Base-by-base conservation (phyloP, 768 basidiomycete genomes). In the Naganishia kalamii region DNA sequence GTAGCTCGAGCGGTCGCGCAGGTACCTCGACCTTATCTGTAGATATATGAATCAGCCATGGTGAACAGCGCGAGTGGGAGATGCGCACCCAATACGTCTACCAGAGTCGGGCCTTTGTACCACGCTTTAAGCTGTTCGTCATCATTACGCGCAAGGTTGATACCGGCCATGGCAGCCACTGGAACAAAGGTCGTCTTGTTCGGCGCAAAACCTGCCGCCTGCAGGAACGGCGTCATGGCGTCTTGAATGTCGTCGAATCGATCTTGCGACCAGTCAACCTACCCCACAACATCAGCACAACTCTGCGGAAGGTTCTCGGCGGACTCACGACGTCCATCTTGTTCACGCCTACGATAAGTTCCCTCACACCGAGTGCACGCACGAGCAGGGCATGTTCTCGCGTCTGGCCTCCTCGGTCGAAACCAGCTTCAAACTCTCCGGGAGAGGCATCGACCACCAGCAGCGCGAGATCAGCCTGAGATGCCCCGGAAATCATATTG, bases 401-500 rank as follows among this genome's bases (percentile, higher is more conserved):
- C 33, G 92, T 99, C 80, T 99, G 94, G 1, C 94, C 94, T 46
- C 92, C 92, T 19, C 88, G 83, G 37, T 90, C 88, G 72, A 98
- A 99, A 2, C 94, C 94, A 25, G 90, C 87, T 78, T 99, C 96
- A 70, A 99, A 99, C 74, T 93, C 92, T 21, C 94, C 94, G 0
- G 82, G 85, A 5, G 87, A 82, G 1, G 92, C 87, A 75, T 96
- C 96, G 29, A 99, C 86, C 3, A 98, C 93, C 23, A 98, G 85
- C 8, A 98, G 79, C 0, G 96, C 92, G 50, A 90, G 90, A 70
- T 98, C 96, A 0, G 94, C 96, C 78, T 97, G 96, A 1, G 93
- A 87, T 7, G 96, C 94, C 0, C 96, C 96, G 0, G 93, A 97
- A 60, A 99, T 99, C 94, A 98, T 98, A 75, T 98, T 98, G 0